These are phyloP conservation scores for Pterocarpus santalinus DNA, from an alignment of 306 rosid genomes.

Conservation along the genomic window DNA sequence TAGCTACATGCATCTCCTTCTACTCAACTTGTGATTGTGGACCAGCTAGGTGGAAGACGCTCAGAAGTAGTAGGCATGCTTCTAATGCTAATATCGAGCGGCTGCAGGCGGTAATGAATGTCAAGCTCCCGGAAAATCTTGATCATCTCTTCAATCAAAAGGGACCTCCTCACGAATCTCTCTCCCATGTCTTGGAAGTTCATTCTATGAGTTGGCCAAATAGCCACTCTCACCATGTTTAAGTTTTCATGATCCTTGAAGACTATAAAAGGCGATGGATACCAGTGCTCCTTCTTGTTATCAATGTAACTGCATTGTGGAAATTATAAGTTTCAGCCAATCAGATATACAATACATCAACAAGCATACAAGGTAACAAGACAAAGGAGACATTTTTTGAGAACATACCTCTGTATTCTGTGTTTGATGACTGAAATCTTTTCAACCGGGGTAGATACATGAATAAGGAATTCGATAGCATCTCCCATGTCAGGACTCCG, in stretches of 20 bases:
- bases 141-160: conserved; percentile 77
- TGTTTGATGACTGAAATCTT: conserved; percentile 67
- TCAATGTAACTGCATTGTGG: conserved; percentile 75
- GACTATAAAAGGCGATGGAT: conserved; percentile 68
- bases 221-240: conserved; percentile 62
- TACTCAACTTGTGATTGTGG: conserved; percentile 53
- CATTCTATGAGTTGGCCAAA: conserved; percentile 84
- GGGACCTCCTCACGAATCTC: conserved; percentile 69
- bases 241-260: conserved; percentile 66
- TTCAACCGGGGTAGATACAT: conserved; percentile 81
- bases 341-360: not conserved
- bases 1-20: conserved; percentile 1
- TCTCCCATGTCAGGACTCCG: conserved; percentile 97
- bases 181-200: conserved; percentile 91
- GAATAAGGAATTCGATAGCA: conserved; percentile 74
- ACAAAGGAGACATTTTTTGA: not conserved
- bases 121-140: conserved; percentile 81
- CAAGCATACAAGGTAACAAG: not conserved
- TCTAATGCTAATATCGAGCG: conserved; percentile 71
- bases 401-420: conserved; percentile 68
- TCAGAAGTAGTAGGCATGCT: conserved; percentile 66
- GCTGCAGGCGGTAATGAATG: conserved; percentile 76
- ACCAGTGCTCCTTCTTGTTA: conserved; percentile 90
- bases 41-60: conserved; percentile 63
- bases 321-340: conserved; percentile 8